Evolutionary conservation across 2,329 filamentous ascomycete species (phyloP), one percentile per base, ranked within the genome.

Genomic region (Epichloe elymi): DNA sequence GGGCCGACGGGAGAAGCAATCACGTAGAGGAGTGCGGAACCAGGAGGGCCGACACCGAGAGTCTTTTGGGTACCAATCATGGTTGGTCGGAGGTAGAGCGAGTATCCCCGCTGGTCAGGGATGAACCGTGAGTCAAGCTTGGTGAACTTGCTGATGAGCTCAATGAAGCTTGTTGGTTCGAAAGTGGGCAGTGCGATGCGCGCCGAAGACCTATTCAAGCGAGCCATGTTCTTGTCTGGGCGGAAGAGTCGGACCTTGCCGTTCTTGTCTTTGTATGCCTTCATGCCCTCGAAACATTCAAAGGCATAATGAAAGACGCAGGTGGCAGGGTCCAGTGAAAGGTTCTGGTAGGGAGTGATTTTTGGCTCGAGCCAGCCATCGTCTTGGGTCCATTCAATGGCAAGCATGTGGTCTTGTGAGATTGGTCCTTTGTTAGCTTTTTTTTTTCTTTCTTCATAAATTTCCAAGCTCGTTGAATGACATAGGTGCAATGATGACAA

Each of bases 271-370:
- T 91, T 94, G 78, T 98, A 98, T 54, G 93, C 93, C 75, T 98
- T 98, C 89, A 97, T 95, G 60, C 93, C 93, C 74, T 98, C 93
- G 70, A 98, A 98, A 68, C 86, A 93, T 70, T 94, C 88, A 65
- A 97, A 97, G 46, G 88, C 93, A 70, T 98, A 98, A 78, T 98
- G 93, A 72, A 98, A 91, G 56, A 97, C 93, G 72, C 90, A 97
- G 36, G 88, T 93, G 42, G 93, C 88, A 26, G 93, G 93, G 68
- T 97, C 93, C 61, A 98, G 85, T 44, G 87, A 91, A 60, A 98
- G 86, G 72, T 96, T 96, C 71, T 96, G 89, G 75, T 97, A 97
- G 19, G 93, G 93, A 17, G 80, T 83, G 65, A 98, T 97, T 57
- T 80, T 77, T 52, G 91, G 88, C 14, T 82, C 71, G 41, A 85